These are phyloP conservation scores for Camillea tinctor DNA, from an alignment of 2,329 filamentous ascomycete species.

Conservation along the genomic window DNA sequence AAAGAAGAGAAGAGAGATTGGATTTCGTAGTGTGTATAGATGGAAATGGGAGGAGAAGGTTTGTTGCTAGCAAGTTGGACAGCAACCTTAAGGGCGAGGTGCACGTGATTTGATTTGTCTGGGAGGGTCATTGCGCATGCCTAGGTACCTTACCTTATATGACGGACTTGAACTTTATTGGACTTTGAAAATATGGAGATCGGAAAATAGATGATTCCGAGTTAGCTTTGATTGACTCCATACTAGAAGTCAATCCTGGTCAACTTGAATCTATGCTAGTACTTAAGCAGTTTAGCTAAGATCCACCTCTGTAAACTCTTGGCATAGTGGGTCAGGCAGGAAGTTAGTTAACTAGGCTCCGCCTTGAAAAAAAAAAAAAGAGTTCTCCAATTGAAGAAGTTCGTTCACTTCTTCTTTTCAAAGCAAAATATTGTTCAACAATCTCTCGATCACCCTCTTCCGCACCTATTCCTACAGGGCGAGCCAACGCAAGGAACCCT, in stretches of 20 bases:
- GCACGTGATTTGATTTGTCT: slow-evolving; percentile 8
- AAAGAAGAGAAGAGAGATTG: slow-evolving; percentile 9
- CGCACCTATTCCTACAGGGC: slow-evolving; percentile 41
- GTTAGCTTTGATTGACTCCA: too few relatives aligned
- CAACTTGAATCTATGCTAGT: too few relatives aligned
- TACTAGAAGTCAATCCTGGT: too few relatives aligned
- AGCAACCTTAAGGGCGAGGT: slow-evolving; percentile 12
- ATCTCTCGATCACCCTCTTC: slow-evolving; percentile 7
- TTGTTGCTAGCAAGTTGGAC: slow-evolving; percentile 22
- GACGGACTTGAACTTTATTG: too few relatives aligned
- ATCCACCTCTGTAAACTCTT: too few relatives aligned
- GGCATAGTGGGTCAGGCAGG: too few relatives aligned
- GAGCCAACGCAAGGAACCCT: slow-evolving; percentile 64
- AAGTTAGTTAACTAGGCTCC: background rate
- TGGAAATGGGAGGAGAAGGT: slow-evolving; percentile 19
- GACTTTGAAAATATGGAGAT: background rate
- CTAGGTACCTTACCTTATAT: background rate
- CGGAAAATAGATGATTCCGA: background rate
- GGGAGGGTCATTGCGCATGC: background rate
- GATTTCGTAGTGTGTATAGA: slow-evolving; percentile 10
- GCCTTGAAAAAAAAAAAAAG: background rate
- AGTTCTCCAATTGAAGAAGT: background rate
- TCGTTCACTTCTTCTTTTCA: slow-evolving; percentile 3
- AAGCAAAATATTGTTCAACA: slow-evolving; percentile 5
- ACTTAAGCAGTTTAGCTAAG: too few relatives aligned